phyloP scores from a whole-genome alignment of 1,284 basidiomycete species.

The Irpex sp. region DNA sequence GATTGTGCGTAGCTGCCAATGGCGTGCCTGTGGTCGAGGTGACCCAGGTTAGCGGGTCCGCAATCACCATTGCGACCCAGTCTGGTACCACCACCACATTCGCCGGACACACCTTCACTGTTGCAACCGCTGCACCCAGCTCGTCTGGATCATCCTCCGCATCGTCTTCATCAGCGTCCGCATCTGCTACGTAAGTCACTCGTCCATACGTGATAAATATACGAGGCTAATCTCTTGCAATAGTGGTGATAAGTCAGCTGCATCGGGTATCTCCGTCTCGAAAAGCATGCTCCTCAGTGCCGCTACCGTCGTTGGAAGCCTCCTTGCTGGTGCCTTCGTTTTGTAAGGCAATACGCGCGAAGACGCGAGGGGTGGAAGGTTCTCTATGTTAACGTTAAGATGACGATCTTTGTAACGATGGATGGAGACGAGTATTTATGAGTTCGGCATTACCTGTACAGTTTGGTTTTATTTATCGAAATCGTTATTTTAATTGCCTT shows the following conservation, averaged over 20 bases:
- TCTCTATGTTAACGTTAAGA: background rate
- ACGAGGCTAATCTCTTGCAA: too few relatives aligned
- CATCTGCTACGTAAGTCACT: background rate
- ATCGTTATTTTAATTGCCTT: background rate
- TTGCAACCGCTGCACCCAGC: constrained; percentile 9
- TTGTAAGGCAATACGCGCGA: constrained; percentile 5
- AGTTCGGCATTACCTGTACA: background rate
- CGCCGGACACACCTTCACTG: constrained; percentile 23
- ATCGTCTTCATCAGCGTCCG: background rate
- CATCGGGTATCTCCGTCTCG: constrained; percentile 3
- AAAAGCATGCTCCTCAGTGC: constrained; percentile 6
- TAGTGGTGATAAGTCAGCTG: background rate
- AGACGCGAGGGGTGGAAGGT: background rate
- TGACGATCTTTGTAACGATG: background rate
- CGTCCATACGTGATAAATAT: too few relatives aligned
- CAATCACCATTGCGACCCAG: constrained; percentile 17
- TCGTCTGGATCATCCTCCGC: constrained; percentile 6
- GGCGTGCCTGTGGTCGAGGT: constrained; percentile 24
- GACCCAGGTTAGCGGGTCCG: constrained; percentile 20
- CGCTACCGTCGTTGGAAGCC: constrained; percentile 12
- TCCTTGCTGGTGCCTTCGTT: constrained; percentile 13
- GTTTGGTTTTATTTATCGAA: background rate
- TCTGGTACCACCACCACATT: constrained; percentile 21
- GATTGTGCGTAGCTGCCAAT: constrained; percentile 13
- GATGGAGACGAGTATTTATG: background rate